Evolutionary conservation across 306 rosid genomes (phyloP).

Genomic region (Acacia acuminata): DNA sequence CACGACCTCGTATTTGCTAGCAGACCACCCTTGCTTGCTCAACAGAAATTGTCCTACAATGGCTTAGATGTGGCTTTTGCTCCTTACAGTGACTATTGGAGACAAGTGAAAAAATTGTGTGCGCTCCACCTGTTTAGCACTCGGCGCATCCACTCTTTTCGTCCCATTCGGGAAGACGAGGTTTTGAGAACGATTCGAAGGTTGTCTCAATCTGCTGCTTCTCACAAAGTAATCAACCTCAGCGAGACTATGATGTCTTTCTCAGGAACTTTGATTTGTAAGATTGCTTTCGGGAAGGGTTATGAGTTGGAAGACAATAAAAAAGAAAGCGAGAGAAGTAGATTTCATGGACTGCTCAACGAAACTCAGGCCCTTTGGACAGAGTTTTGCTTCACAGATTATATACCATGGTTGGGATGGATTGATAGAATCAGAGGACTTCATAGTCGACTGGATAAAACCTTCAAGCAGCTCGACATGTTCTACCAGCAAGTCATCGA

Average conservation of each 20-base stretch:
- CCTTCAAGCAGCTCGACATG: conserved; percentile 36
- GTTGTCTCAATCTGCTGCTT: background rate
- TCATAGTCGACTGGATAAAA: conserved; percentile 30
- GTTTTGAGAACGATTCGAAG: background rate
- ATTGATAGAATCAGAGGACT: conserved; percentile 46
- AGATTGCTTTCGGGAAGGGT: background rate
- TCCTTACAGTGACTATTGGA: background rate
- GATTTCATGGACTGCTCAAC: conserved; percentile 40
- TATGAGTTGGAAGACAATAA: background rate
- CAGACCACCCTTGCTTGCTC: background rate
- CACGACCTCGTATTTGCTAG: background rate
- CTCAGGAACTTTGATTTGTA: background rate
- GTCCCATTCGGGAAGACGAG: background rate
- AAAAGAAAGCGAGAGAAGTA: conserved; percentile 12
- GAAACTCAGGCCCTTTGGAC: conserved; percentile 37
- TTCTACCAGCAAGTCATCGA: conserved; percentile 48
- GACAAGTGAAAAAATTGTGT: background rate
- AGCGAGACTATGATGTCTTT: background rate
- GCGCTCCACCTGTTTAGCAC: background rate
- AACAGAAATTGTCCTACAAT: background rate
- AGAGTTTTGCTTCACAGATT: conserved; percentile 42
- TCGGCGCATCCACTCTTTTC: background rate
- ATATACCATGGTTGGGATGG: conserved; percentile 51
- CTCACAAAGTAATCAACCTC: background rate
- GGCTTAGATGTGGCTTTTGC: background rate